Evolutionary conservation across 2,329 filamentous ascomycete species (phyloP).

Genomic region (Zasmidium angulare): DNA sequence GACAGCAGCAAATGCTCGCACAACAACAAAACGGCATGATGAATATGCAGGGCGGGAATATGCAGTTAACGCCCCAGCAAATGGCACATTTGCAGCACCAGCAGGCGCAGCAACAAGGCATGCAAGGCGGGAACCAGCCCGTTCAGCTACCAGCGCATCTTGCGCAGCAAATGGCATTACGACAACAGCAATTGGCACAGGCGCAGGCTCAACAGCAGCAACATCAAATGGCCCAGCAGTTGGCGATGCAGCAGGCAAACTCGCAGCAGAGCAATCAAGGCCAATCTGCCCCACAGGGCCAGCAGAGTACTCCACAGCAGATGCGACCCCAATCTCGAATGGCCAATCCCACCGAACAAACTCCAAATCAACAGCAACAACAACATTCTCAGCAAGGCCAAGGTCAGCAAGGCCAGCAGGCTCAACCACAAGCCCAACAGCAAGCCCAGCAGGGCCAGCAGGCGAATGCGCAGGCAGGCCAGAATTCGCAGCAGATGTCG

Average conservation of each 20-base stretch:
- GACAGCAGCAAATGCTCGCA: conserved; percentile 47
- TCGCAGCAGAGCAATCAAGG: conserved; percentile 52
- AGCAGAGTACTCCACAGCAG: conserved; percentile 37
- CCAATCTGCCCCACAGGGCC: conserved; percentile 41
- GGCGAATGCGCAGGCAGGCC: conserved; percentile 42
- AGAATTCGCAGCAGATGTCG: conserved; percentile 13
- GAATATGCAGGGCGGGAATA: conserved; percentile 22
- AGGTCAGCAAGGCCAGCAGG: conserved; percentile 38
- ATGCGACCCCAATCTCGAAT: conserved; percentile 42
- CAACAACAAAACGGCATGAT: conserved; percentile 35
- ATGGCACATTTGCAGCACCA: conserved; percentile 40
- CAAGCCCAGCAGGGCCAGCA: conserved; percentile 41
- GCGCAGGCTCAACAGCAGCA: conserved; percentile 33
- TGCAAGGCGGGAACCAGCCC: conserved; percentile 20
- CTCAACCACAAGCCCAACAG: conserved; percentile 34
- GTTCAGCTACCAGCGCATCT: conserved; percentile 26
- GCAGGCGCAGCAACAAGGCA: conserved; percentile 44
- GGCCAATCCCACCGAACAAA: conserved; percentile 34
- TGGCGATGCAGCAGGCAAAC: conserved; percentile 48
- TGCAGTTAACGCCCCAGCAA: conserved; percentile 36
- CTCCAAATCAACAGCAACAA: conserved; percentile 30
- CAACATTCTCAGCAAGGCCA: conserved; percentile 26
- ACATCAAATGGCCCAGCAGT: conserved; percentile 41
- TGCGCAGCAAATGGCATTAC: conserved; percentile 43
- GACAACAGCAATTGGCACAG: conserved; percentile 38